These are phyloP conservation scores for Penicillium coffeae DNA, from an alignment of 495 filamentous ascomycete species.

Conservation along the genomic window DNA sequence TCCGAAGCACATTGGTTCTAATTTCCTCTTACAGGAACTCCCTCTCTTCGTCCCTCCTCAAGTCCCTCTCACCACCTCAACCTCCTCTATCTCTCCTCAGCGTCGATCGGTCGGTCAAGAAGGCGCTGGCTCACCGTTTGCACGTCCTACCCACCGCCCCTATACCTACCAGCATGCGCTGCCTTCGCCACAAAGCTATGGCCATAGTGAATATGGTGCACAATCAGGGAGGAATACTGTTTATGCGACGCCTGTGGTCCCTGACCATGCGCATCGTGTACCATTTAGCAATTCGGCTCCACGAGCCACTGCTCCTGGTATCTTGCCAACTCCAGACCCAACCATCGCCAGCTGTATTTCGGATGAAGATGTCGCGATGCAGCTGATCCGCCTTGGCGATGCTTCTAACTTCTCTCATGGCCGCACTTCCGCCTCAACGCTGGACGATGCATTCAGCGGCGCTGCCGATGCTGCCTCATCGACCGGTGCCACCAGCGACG, in stretches of 20 bases:
- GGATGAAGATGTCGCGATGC: slow-evolving; percentile 95
- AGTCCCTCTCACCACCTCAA: slow-evolving; percentile 81
- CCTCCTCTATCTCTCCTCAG: slow-evolving; percentile 88
- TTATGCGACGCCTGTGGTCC: slow-evolving; percentile 53
- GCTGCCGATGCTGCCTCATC: slow-evolving; percentile 83
- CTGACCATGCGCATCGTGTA: slow-evolving; percentile 60
- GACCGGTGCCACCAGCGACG: slow-evolving; percentile 72
- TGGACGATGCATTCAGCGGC: slow-evolving; percentile 88
- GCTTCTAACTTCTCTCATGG: slow-evolving; percentile 84
- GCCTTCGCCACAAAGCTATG: slow-evolving; percentile 76
- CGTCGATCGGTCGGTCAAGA: slow-evolving; percentile 64
- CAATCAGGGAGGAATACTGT: slow-evolving; percentile 36
- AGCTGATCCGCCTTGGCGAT: slow-evolving; percentile 92
- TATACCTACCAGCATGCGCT: slow-evolving; percentile 68
- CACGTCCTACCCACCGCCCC: slow-evolving; percentile 65
- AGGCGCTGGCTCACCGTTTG: slow-evolving; percentile 61
- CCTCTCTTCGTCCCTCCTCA: slow-evolving; percentile 92
- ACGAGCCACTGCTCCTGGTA: slow-evolving; percentile 46
- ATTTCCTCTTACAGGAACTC: slow-evolving; percentile 64
- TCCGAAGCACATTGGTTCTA: slow-evolving; percentile 6
- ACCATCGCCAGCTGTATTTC: slow-evolving; percentile 93
- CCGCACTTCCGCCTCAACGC: slow-evolving; percentile 86
- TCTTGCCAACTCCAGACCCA: slow-evolving; percentile 88
- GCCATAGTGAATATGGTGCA: slow-evolving; percentile 47
- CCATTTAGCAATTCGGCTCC: slow-evolving; percentile 42